These are phyloP conservation scores for Tolypocladium nubicola DNA, from an alignment of 2,329 filamentous ascomycete genomes.

Conservation along the genomic window DNA sequence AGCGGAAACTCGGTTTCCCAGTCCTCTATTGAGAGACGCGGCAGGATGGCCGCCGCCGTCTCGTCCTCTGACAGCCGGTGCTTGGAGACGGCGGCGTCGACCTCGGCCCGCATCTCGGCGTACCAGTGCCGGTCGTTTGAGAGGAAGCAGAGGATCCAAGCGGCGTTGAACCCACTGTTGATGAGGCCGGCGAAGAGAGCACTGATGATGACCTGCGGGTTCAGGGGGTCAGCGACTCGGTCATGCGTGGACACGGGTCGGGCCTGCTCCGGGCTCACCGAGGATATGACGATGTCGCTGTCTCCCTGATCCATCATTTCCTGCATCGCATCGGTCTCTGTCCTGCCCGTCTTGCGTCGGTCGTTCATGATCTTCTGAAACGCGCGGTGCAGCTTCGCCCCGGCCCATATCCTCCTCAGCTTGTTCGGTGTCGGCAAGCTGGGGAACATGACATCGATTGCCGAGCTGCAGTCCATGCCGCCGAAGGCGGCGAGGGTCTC, in stretches of 20 bases:
- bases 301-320: slow-evolving; percentile 40
- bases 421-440: slow-evolving; percentile 35
- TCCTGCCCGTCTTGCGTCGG: slow-evolving; percentile 27
- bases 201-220: slow-evolving; percentile 35
- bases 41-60: slow-evolving; percentile 24
- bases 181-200: slow-evolving; percentile 45
- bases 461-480: slow-evolving; percentile 31
- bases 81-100: slow-evolving; percentile 31
- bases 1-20: slow-evolving; percentile 46
- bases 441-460: slow-evolving; percentile 39
- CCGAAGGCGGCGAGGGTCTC: slow-evolving; percentile 34
- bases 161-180: slow-evolving; percentile 46
- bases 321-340: slow-evolving; percentile 40
- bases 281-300: slow-evolving; percentile 29
- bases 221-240: background rate
- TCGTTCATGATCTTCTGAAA: slow-evolving; percentile 36
- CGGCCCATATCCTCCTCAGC: slow-evolving; percentile 31
- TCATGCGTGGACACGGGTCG: background rate
- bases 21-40: slow-evolving; percentile 34
- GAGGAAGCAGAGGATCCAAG: slow-evolving; percentile 41
- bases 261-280: slow-evolving; percentile 16
- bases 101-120: slow-evolving; percentile 30
- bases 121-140: slow-evolving; percentile 35
- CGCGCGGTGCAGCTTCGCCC: slow-evolving; percentile 35
- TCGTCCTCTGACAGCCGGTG: slow-evolving; percentile 23